A percentile compares a stretch with the other conserved stretches of the same genome.
Conservation (phyloP, 148 eudicot genomes). For the Spergularia bocconei region DNA sequence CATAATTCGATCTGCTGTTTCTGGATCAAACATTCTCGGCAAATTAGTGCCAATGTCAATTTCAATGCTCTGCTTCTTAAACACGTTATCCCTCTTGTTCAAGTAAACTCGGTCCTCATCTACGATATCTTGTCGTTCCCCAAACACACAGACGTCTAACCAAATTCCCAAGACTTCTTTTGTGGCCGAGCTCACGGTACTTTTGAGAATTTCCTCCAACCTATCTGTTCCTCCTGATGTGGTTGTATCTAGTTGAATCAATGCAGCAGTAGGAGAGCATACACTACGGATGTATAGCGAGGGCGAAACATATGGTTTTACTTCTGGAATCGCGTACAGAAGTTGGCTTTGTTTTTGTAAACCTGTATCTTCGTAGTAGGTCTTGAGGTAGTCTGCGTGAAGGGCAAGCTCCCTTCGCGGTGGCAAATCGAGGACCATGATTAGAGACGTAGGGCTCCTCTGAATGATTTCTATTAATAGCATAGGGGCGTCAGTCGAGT, state of each 20-base stretch:
- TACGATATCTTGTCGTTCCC: constrained; percentile 21
- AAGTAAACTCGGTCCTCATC: constrained; percentile 47
- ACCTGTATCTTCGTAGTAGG: constrained; percentile 66
- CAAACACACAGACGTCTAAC: constrained; percentile 53
- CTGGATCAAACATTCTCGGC: constrained; percentile 78
- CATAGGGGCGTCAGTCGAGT: constrained; percentile 63
- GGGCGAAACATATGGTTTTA: constrained; percentile 56
- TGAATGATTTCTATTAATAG: constrained; percentile 74
- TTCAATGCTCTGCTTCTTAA: constrained; percentile 64
- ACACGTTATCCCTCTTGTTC: constrained; percentile 61
- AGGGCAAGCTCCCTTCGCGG: constrained; percentile 74
- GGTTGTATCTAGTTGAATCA: constrained; percentile 45
- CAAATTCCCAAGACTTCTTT: constrained; percentile 53
- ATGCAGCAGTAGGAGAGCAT: constrained; percentile 59
- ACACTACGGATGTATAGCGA: constrained; percentile 53
- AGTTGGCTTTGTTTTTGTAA: constrained; percentile 52
- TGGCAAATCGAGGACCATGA: constrained; percentile 66
- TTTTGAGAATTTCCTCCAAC: constrained; percentile 61
- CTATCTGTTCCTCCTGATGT: constrained; percentile 26
- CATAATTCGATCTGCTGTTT: constrained; percentile 52
- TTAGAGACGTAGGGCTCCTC: constrained; percentile 62
- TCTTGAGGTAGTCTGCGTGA: constrained; percentile 65
- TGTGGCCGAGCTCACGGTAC: constrained; percentile 38
- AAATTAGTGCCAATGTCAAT: constrained; percentile 66
- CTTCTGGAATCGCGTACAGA: constrained; percentile 52